Evolutionary conservation across 495 filamentous ascomycete genomes (phyloP).

Genomic region (Acidiella bohemica): DNA sequence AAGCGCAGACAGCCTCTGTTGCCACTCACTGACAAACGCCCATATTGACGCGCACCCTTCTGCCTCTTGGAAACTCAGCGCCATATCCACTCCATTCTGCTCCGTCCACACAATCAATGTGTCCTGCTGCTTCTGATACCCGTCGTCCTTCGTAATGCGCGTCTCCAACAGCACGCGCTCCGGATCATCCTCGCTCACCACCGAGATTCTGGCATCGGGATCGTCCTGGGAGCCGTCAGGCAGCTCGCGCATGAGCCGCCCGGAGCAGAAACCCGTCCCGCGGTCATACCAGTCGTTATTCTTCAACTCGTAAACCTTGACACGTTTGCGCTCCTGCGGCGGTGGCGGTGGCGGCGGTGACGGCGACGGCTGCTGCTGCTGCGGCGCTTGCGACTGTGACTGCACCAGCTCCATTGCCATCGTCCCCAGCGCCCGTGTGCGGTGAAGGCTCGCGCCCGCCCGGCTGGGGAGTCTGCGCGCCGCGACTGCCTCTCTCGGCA

Average conservation of each 20-base stretch:
- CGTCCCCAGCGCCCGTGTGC: too few species aligned
- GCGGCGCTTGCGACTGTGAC: too few species aligned
- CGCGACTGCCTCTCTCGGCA: too few species aligned
- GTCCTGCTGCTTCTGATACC: constrained; percentile 98
- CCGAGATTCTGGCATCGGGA: constrained; percentile 65
- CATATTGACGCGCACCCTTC: constrained; percentile 90
- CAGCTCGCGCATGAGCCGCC: constrained; percentile 43
- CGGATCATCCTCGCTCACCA: constrained; percentile 85
- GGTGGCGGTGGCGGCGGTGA: too few species aligned
- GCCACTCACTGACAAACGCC: constrained; percentile 82
- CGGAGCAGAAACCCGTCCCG: constrained; percentile 89
- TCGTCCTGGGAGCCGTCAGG: constrained; percentile 13
- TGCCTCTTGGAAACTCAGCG: constrained; percentile 93
- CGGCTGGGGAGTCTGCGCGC: too few species aligned
- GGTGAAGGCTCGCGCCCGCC: too few species aligned
- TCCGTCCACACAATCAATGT: constrained; percentile 99
- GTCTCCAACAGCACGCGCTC: constrained; percentile 74
- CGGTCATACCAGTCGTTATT: constrained; percentile 99
- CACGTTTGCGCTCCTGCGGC: too few species aligned
- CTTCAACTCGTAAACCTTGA: constrained; percentile 96
- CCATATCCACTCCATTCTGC: constrained; percentile 78
- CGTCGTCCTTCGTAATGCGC: constrained; percentile 84
- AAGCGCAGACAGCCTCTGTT: constrained; percentile 48
- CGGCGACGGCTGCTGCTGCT: too few species aligned
- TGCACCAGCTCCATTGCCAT: too few species aligned